Evolutionary conservation across 805 yeast species (phyloP).

Genomic region (Candida argentea): DNA sequence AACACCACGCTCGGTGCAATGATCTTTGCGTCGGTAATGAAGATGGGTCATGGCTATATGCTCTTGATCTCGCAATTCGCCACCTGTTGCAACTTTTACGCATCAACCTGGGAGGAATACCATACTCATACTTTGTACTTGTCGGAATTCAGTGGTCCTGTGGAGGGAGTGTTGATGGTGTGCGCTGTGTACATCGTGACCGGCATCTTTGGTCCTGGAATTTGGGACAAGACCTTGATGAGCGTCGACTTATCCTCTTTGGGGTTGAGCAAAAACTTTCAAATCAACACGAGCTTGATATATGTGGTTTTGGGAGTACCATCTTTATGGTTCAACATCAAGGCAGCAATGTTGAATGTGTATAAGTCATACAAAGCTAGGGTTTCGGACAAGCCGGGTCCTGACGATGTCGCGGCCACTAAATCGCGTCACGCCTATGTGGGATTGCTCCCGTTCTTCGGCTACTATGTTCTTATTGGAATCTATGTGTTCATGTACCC

Average conservation of each 20-base stretch:
- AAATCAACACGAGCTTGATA: constrained; percentile 30
- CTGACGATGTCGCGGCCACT: constrained; percentile 12
- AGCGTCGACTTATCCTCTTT: constrained; percentile 27
- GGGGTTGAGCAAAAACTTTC: constrained; percentile 15
- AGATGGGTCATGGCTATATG: constrained; percentile 60
- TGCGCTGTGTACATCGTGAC: constrained; percentile 46
- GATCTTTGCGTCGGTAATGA: constrained; percentile 66
- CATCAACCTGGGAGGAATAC: constrained; percentile 93
- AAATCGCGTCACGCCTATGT: constrained; percentile 30
- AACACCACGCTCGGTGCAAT: constrained; percentile 75
- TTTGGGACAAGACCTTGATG: constrained; percentile 47
- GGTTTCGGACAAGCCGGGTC: constrained; percentile 9
- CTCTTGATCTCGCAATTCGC: constrained; percentile 61
- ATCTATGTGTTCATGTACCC: constrained; percentile 43
- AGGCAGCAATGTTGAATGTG: constrained; percentile 57
- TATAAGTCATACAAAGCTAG: constrained; percentile 32
- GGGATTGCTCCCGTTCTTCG: constrained; percentile 62
- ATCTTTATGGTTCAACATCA: constrained; percentile 53
- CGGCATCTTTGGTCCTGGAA: constrained; percentile 57
- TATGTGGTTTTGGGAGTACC: constrained; percentile 43
- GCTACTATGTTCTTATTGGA: constrained; percentile 40
- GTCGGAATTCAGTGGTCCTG: constrained; percentile 84
- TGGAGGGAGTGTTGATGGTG: constrained; percentile 77
- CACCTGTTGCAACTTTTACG: constrained; percentile 68
- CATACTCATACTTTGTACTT: constrained; percentile 78